phyloP scores from a whole-genome alignment of 2,329 filamentous ascomycete genomes.

The Pestalotiopsis sp. region DNA sequence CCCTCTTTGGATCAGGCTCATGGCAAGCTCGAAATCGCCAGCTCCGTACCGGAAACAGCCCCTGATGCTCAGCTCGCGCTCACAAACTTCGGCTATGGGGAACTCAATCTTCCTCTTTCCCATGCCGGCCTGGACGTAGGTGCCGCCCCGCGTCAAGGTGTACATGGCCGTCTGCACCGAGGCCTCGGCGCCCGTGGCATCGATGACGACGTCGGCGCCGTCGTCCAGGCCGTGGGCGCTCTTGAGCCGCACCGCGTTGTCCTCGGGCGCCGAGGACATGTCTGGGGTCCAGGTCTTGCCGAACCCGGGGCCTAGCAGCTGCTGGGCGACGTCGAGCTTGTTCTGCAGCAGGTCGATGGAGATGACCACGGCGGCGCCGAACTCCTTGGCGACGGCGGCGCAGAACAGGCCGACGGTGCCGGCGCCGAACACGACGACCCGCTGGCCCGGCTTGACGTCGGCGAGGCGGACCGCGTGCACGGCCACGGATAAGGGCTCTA shows the following conservation, averaged over 20 bases:
- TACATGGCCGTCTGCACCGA: slow-evolving; percentile 76
- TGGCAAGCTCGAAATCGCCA: slow-evolving; percentile 83
- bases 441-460: slow-evolving; percentile 69
- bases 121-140: slow-evolving; percentile 87
- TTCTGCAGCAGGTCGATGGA: slow-evolving; percentile 81
- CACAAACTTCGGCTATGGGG: slow-evolving; percentile 86
- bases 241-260: slow-evolving; percentile 72
- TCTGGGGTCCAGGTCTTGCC: slow-evolving; percentile 57
- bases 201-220: slow-evolving; percentile 78
- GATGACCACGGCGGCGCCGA: slow-evolving; percentile 79
- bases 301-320: slow-evolving; percentile 70
- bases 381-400: slow-evolving; percentile 80
- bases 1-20: slow-evolving; percentile 72
- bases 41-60: slow-evolving; percentile 88
- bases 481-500: slow-evolving; percentile 85
- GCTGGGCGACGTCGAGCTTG: slow-evolving; percentile 75
- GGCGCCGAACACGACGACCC: slow-evolving; percentile 81
- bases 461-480: slow-evolving; percentile 83
- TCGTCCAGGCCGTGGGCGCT: slow-evolving; percentile 60
- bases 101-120: slow-evolving; percentile 84
- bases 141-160: slow-evolving; percentile 68
- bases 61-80: slow-evolving; percentile 83
- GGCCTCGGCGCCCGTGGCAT: slow-evolving; percentile 76
- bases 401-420: slow-evolving; percentile 87
- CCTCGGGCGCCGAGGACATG: slow-evolving; percentile 57